Base-by-base conservation (phyloP, 129 eudicot genomes). In the Flaveria robusta region DNA sequence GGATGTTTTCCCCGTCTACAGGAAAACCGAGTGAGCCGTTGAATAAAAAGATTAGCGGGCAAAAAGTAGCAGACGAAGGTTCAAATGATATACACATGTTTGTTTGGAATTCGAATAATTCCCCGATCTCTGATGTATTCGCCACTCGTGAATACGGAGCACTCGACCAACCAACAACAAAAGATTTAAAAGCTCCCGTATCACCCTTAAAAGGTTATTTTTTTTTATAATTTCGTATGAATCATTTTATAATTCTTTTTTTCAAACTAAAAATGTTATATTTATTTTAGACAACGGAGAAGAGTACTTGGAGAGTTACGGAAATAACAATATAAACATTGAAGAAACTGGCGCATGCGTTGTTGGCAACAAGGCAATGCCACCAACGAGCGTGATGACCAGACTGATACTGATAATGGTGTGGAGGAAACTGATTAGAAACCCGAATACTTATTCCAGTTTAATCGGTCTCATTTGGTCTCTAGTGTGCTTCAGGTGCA, bases 31-130 rank as follows among this genome's bases (percentile, higher is more conserved):
- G 20, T 23, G 81, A 54, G n/a, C 86, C 74, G 1, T 63, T 77
- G 18, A 26, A 79, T 51, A 88, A 84, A 68, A 90, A 88, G 62
- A 70, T 87, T 7, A 87, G 85, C 66, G 90, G 87, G 1, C 89
- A 84, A 43, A 81, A 88, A 55, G 14, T 68, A 50, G 16, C 72
- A 2, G 89, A 85, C 1, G 96, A 86, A 66, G 90, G 94, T 73
- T 82, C 77, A 0, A 93, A 86, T 43, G 98, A 93, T 83, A 84
- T 93, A 54, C 98, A 90, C 51, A 93, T 93, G 98, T 93, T 93
- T 77, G 98, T 93, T 14, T 93, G 98, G 98, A 93, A 97, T 70
- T 90, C 98, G 9, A 93, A 96, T 83, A 87, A 89, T 47, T 93
- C 98, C 31, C 97, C 98, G 0, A 97, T 93, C 29, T 93, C 97